Percentiles rank a stretch among this genome's conserved stretches.
Conservation (phyloP, 2,329 filamentous ascomycete species). For the Claviceps sp. region DNA sequence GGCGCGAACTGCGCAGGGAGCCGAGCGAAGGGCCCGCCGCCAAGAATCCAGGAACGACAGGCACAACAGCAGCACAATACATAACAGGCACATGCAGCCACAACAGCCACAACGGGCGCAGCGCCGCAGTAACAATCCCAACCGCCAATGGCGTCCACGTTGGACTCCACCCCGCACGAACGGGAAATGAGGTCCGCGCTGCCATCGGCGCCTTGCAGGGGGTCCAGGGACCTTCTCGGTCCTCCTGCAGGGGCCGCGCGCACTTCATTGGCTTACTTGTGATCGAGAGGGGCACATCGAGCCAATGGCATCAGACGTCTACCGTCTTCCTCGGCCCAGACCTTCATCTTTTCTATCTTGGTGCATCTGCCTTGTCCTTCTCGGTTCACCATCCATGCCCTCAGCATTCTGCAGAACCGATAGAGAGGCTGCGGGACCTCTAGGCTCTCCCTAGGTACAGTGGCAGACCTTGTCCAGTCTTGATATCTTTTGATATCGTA, state of each 20-base stretch:
- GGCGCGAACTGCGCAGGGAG: not conserved
- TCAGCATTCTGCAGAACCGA: too few relatives aligned
- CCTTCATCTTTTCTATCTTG: not conserved
- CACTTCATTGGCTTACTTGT: slow-evolving; percentile 3
- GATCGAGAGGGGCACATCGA: not conserved
- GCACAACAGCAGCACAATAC: not conserved
- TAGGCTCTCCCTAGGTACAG: too few relatives aligned
- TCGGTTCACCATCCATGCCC: too few relatives aligned
- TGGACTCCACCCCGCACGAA: not conserved
- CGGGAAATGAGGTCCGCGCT: slow-evolving; percentile 7
- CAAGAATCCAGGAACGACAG: not conserved
- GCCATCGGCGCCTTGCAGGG: not conserved
- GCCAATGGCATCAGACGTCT: slow-evolving; percentile 3
- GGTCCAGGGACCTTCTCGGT: too few relatives aligned
- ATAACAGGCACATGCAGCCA: not conserved
- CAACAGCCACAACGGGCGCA: not conserved
- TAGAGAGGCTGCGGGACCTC: too few relatives aligned
- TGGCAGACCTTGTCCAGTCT: too few relatives aligned
- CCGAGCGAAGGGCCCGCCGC: not conserved
- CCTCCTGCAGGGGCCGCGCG: slow-evolving; percentile 2
- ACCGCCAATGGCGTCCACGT: not conserved
- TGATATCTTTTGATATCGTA: too few relatives aligned
- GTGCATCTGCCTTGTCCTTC: too few relatives aligned
- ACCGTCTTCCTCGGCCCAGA: not conserved
- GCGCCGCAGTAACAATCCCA: too few relatives aligned